Evolutionary conservation across 805 yeast species (phyloP).

Genomic region (Ogataea ganodermae): DNA sequence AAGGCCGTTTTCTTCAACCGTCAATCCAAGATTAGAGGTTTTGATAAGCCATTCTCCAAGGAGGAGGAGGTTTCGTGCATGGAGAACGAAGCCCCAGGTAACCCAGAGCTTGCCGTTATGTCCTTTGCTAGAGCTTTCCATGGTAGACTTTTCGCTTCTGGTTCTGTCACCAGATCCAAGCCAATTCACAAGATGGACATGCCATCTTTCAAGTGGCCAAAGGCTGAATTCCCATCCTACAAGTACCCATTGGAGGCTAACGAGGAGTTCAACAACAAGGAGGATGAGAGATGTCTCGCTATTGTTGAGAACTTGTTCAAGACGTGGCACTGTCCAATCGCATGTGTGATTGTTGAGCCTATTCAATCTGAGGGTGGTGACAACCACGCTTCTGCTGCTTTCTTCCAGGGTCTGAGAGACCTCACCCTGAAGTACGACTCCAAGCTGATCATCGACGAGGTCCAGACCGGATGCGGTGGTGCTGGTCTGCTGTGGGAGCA

Average conservation of each 20-base stretch:
- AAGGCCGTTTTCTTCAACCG: conserved; percentile 87
- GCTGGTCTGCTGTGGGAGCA: conserved; percentile 88
- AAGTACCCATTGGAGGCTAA: conserved; percentile 84
- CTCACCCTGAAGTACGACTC: conserved; percentile 70
- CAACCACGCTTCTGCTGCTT: conserved; percentile 75
- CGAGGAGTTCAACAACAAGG: conserved; percentile 71
- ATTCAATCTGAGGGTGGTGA: conserved; percentile 92
- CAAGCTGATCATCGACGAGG: conserved; percentile 79
- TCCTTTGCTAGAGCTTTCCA: conserved; percentile 92
- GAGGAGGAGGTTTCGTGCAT: conserved; percentile 76
- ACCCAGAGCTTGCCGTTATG: conserved; percentile 81
- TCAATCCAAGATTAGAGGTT: conserved; percentile 69
- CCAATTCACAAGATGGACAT: conserved; percentile 91
- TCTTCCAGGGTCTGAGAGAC: conserved; percentile 83
- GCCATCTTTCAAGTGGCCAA: conserved; percentile 97
- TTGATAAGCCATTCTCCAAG: conserved; percentile 53
- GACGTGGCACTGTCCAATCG: conserved; percentile 75
- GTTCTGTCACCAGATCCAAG: conserved; percentile 88
- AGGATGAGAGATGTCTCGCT: conserved; percentile 79
- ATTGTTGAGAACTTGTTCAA: conserved; percentile 71
- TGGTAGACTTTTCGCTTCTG: conserved; percentile 91
- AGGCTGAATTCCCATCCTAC: conserved; percentile 81
- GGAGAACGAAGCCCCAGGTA: conserved; percentile 84
- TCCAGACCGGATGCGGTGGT: conserved; percentile 89
- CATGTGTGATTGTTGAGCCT: conserved; percentile 89